Evolutionary conservation across 345 rosid genomes (phyloP).

Genomic region (Populus pruinosa): DNA sequence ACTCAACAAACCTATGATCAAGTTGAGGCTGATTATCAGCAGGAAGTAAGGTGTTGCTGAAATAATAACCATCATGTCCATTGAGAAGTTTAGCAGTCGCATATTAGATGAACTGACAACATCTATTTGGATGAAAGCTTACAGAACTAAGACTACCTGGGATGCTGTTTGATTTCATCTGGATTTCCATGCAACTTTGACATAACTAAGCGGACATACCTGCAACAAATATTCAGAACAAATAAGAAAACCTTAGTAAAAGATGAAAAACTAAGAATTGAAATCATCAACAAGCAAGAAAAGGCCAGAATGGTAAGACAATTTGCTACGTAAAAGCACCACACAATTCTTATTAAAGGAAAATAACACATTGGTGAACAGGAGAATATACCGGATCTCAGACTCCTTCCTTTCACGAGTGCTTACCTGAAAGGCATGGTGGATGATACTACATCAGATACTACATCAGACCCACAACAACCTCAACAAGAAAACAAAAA

Average conservation of each 20-base stretch:
- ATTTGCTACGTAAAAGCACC: not conserved
- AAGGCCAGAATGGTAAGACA: not conserved
- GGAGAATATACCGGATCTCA: conserved; percentile 69
- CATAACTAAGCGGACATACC: conserved; percentile 82
- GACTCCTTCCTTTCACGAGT: conserved; percentile 92
- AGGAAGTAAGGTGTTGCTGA: not conserved
- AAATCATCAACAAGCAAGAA: not conserved
- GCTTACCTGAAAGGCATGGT: conserved; percentile 48
- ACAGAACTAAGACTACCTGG: conserved; percentile 48
- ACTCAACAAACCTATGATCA: conserved; percentile 65
- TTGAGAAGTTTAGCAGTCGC: not conserved
- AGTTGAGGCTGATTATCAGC: not conserved
- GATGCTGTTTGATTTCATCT: conserved; percentile 59
- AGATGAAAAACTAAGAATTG: not conserved
- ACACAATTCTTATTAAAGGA: not conserved
- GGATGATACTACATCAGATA: conserved; percentile 5
- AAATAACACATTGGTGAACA: not conserved
- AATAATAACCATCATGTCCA: not conserved
- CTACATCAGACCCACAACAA: conserved; percentile 19
- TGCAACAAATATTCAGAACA: conserved; percentile 25
- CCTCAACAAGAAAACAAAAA: conserved; percentile 4
- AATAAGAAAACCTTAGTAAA: not conserved
- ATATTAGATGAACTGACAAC: not conserved
- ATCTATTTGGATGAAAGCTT: not conserved
- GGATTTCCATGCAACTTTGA: conserved; percentile 45